Conservation (phyloP, 2,329 filamentous ascomycete species). For the Ceratocystis harringtonii region DNA sequence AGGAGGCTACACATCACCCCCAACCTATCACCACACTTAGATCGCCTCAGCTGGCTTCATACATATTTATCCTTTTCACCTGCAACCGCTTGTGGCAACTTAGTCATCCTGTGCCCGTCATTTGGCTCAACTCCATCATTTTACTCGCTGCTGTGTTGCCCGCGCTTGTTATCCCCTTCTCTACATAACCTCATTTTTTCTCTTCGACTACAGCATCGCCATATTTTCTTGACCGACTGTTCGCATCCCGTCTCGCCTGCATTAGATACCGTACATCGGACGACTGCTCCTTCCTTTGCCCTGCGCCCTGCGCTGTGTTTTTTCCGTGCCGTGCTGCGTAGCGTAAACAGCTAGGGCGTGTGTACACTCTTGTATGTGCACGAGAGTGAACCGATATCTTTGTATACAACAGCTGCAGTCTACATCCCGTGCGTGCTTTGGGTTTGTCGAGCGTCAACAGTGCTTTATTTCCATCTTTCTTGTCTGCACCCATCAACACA, state of each 20-base stretch:
- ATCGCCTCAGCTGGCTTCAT: background rate
- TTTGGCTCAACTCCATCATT: too few relatives aligned
- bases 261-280: background rate
- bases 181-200: background rate
- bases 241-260: background rate
- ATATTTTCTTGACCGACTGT: background rate
- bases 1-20: too few relatives aligned
- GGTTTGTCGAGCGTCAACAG: background rate
- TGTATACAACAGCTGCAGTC: background rate
- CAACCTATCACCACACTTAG: background rate
- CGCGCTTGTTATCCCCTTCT: too few relatives aligned
- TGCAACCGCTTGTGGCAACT: background rate
- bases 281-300: conserved; percentile 1
- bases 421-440: background rate
- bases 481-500: background rate
- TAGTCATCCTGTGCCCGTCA: background rate
- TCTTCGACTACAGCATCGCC: background rate
- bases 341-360: background rate
- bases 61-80: background rate
- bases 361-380: background rate
- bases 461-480: background rate
- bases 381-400: background rate
- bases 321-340: background rate
- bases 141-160: too few relatives aligned
- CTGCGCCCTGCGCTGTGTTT: background rate